These are phyloP conservation scores for Annona cherimola DNA, from an alignment of 164 flowering plant species.

Conservation along the genomic window DNA sequence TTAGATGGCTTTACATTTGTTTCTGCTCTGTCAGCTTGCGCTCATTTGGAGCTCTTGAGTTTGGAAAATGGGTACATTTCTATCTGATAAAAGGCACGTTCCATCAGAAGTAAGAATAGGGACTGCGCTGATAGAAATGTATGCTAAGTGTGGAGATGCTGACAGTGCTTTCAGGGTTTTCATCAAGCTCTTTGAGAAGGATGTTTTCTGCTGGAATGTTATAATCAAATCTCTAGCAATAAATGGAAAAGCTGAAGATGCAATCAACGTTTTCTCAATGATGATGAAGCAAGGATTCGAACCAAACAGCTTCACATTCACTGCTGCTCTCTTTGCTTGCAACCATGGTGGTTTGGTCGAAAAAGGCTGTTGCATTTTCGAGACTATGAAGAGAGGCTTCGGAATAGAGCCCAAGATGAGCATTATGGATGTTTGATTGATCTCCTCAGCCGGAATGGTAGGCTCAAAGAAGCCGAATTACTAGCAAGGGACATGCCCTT, in stretches of 20 bases:
- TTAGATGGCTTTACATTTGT: conserved; percentile 33
- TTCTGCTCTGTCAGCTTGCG: conserved; percentile 39
- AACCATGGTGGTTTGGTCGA: conserved; percentile 43
- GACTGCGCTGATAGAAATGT: conserved; percentile 29
- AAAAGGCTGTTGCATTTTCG: conserved; percentile 28
- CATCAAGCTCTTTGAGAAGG: conserved; percentile 27
- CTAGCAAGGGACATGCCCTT: conserved; percentile 32
- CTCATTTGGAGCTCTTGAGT: conserved; percentile 31
- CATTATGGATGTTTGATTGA: conserved; percentile 43
- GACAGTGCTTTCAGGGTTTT: conserved; percentile 29
- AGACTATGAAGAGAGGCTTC: conserved; percentile 28
- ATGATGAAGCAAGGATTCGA: conserved; percentile 25
- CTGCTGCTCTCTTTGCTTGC: conserved; percentile 33
- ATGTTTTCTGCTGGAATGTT: conserved; percentile 40
- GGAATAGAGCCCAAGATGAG: conserved; percentile 26
- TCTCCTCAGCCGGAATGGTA: conserved; percentile 36
- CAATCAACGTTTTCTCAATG: conserved; percentile 27
- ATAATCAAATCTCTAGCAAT: conserved; percentile 39
- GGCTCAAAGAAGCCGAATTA: conserved; percentile 33
- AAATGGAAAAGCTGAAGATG: conserved; percentile 34
- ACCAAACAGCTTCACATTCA: conserved; percentile 36
- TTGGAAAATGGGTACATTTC: conserved; percentile 35
- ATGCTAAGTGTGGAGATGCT: conserved; percentile 49
- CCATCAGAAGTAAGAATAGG: conserved; percentile 25
- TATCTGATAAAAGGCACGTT: conserved; percentile 21